A percentile compares a stretch with the other conserved stretches of the same genome.
Conservation (phyloP, 2,329 filamentous ascomycete species). For the Diaporthe sp. region DNA sequence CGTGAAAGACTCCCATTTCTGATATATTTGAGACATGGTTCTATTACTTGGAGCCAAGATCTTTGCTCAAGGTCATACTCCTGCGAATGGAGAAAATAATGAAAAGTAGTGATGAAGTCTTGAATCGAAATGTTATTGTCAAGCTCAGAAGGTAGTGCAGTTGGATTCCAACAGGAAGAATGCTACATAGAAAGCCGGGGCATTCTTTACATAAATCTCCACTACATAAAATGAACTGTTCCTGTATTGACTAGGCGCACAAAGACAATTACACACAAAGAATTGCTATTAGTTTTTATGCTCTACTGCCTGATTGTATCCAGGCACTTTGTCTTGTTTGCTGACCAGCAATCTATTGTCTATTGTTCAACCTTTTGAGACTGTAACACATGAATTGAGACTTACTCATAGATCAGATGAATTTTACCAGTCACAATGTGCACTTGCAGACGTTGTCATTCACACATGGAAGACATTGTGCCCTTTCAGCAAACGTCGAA, state of each 20-base stretch:
- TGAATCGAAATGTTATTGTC: neutral
- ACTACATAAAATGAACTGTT: neutral
- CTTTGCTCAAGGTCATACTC: too few species aligned
- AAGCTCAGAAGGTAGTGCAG: neutral
- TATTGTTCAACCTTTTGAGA: neutral
- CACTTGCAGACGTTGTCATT: neutral
- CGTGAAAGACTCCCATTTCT: neutral
- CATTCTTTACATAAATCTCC: neutral
- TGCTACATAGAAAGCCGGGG: neutral
- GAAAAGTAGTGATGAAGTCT: neutral
- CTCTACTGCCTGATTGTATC: neutral
- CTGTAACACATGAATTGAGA: neutral
- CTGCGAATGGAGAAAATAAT: neutral
- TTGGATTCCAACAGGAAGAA: neutral
- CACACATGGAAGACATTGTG: neutral
- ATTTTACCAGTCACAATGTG: neutral
- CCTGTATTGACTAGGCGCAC: too few species aligned
- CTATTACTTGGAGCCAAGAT: neutral
- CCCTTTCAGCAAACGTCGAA: neutral
- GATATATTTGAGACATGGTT: neutral
- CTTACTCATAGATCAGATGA: neutral
- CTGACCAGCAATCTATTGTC: neutral
- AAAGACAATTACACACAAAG: neutral
- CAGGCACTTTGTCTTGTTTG: neutral
- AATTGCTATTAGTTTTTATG: neutral